These are phyloP conservation scores for Phytophthora tubulina DNA, from an alignment of 352 stramenopile species.

Conservation along the genomic window DNA sequence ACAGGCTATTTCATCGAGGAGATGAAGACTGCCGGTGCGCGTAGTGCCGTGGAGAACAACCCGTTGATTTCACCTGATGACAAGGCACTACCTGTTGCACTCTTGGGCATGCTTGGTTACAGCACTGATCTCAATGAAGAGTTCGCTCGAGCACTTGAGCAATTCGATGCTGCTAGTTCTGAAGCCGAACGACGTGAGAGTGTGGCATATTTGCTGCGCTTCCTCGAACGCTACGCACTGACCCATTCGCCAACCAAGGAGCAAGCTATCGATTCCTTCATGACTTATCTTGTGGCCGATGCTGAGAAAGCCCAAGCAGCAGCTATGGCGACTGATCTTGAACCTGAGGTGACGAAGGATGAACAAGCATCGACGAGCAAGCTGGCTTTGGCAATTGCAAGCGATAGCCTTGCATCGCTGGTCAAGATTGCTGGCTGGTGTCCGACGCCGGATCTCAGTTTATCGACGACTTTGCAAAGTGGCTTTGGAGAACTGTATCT, in stretches of 20 bases:
- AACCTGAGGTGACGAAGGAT: conserved; percentile 17
- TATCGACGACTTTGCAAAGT: conserved; percentile 14
- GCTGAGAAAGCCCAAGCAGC: conserved; percentile 31
- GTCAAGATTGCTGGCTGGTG: conserved; percentile 46
- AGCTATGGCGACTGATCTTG: conserved; percentile 10
- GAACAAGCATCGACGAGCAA: conserved; percentile 8
- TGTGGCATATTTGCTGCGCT: conserved; percentile 69
- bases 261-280: conserved; percentile 61
- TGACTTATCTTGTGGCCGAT: conserved; percentile 52
- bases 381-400: conserved; percentile 20
- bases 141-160: conserved; percentile 55
- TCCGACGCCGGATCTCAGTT: conserved; percentile 17
- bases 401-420: conserved; percentile 48
- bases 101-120: conserved; percentile 76
- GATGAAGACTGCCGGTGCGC: conserved; percentile 62
- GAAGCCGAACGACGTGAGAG: conserved; percentile 41
- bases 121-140: conserved; percentile 76
- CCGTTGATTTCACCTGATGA: conserved; percentile 54
- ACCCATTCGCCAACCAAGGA: conserved; percentile 60
- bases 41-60: conserved; percentile 68
- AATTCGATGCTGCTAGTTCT: conserved; percentile 42
- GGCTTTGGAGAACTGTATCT: conserved; percentile 65
- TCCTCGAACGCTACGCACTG: conserved; percentile 69
- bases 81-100: conserved; percentile 66
- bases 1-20: conserved; percentile 61